These are phyloP conservation scores for Ilyonectria robusta DNA, from an alignment of 2,329 filamentous ascomycete genomes.

Conservation along the genomic window DNA sequence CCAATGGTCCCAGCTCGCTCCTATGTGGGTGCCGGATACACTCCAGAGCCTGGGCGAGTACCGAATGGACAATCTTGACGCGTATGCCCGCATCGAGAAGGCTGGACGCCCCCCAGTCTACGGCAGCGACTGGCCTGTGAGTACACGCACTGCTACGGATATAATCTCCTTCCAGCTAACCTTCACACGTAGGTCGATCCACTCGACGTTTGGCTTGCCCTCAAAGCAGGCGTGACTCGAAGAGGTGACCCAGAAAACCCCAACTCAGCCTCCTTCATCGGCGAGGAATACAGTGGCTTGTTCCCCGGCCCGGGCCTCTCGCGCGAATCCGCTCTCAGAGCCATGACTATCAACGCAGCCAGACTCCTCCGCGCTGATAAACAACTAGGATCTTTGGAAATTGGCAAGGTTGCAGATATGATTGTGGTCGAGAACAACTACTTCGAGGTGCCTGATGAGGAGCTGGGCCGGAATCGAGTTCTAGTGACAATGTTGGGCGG, in stretches of 20 bases:
- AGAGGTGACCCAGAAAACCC: conserved; percentile 38
- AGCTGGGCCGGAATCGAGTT: conserved; percentile 38
- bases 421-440: conserved; percentile 37
- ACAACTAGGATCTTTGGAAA: conserved; percentile 37
- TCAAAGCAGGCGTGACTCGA: conserved; percentile 38
- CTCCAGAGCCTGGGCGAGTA: conserved; percentile 33
- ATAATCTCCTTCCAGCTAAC: rapidly evolving
- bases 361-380: conserved; percentile 35
- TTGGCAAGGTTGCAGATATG: conserved; percentile 40
- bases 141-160: neutral
- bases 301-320: conserved; percentile 24
- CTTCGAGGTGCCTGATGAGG: conserved; percentile 35
- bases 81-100: conserved; percentile 34
- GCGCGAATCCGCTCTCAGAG: conserved; percentile 27
- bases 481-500: conserved; percentile 43
- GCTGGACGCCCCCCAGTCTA: conserved; percentile 26
- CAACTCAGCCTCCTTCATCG: conserved; percentile 36
- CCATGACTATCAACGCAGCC: conserved; percentile 32
- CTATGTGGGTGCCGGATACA: conserved; percentile 33
- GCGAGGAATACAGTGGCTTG: conserved; percentile 29
- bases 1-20: conserved; percentile 41
- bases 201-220: conserved; percentile 39
- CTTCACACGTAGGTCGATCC: conserved; percentile 32
- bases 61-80: conserved; percentile 45
- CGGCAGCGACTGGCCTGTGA: conserved; percentile 42